Percentiles rank a stretch among this genome's conserved stretches.
These are phyloP conservation scores for Novakomyces olei DNA, from an alignment of 805 yeast species.

Conservation along the genomic window DNA sequence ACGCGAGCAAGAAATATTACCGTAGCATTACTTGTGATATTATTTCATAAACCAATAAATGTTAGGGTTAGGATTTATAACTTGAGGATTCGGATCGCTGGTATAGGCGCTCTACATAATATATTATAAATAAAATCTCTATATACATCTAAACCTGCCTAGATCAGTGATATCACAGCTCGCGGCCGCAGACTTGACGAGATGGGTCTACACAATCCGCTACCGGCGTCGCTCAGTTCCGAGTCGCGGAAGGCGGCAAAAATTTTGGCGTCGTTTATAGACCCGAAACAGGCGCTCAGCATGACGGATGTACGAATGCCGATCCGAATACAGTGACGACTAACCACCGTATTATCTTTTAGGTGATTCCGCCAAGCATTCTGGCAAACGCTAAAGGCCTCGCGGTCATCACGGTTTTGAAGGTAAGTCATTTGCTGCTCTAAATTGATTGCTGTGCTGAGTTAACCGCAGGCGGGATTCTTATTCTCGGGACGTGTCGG, in stretches of 20 bases:
- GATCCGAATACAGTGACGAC: neutral
- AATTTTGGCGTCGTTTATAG: conserved; percentile 66
- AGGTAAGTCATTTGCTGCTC: conserved; percentile 13
- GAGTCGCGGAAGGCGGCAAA: conserved; percentile 88
- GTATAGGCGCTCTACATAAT: too few relatives aligned
- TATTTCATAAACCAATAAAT: too few relatives aligned
- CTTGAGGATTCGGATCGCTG: too few relatives aligned
- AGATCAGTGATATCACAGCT: too few relatives aligned
- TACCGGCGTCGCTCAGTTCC: conserved; percentile 6
- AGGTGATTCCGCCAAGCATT: conserved; percentile 69
- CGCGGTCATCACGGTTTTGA: conserved; percentile 78
- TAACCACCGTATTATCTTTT: neutral
- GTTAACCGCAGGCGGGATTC: conserved; percentile 44
- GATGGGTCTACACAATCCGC: conserved; percentile 2
- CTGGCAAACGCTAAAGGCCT: conserved; percentile 79
- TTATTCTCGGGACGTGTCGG: conserved; percentile 94
- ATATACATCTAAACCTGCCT: too few relatives aligned
- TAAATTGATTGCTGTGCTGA: neutral
- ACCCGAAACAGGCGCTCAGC: conserved; percentile 83
- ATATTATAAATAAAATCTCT: too few relatives aligned
- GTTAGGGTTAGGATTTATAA: too few relatives aligned
- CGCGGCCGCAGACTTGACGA: too few relatives aligned
- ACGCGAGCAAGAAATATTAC: too few relatives aligned
- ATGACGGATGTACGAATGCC: conserved; percentile 17
- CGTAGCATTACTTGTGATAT: too few relatives aligned